Percentiles rank a stretch among this genome's conserved stretches.
These are phyloP conservation scores for Corchorus olitorius DNA, from an alignment of 345 rosid species.

Conservation along the genomic window DNA sequence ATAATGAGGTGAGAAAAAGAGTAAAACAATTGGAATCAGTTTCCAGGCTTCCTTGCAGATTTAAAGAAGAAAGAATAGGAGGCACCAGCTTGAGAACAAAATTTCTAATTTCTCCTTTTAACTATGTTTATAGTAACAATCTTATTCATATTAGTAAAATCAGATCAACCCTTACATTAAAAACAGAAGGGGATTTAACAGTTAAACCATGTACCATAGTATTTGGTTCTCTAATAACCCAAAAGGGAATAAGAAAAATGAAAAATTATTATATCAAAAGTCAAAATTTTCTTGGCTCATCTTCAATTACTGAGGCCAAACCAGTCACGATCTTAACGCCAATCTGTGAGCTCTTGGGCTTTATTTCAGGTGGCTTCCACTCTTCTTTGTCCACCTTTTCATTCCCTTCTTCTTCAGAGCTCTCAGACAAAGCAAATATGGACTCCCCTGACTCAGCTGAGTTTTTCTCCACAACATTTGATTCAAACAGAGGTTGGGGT, in stretches of 20 bases:
- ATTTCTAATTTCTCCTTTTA: background rate
- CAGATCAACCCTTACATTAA: slow-evolving; percentile 49
- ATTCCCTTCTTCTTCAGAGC: slow-evolving; percentile 32
- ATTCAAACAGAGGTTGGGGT: slow-evolving; percentile 10
- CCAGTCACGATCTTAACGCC: slow-evolving; percentile 56
- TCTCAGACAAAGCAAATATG: slow-evolving; percentile 31
- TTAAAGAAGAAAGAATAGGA: background rate
- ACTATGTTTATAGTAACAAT: background rate
- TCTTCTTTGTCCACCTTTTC: slow-evolving; percentile 28
- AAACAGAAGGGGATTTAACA: slow-evolving; percentile 42
- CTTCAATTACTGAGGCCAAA: slow-evolving; percentile 56
- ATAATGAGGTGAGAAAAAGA: background rate
- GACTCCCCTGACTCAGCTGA: slow-evolving; percentile 25
- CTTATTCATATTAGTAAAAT: slow-evolving; percentile 41
- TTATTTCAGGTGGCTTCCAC: slow-evolving; percentile 51
- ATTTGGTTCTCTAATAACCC: slow-evolving; percentile 16
- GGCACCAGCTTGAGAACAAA: background rate
- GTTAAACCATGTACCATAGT: slow-evolving; percentile 21
- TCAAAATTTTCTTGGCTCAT: slow-evolving; percentile 27
- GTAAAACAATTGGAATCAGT: background rate
- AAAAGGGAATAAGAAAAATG: background rate
- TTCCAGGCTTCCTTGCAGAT: slow-evolving; percentile 1
- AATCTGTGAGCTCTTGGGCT: slow-evolving; percentile 42
- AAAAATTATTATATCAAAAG: background rate
- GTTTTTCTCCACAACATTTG: slow-evolving; percentile 6